These are phyloP conservation scores for Aotearoamyces nothofagi DNA, from an alignment of 2,329 filamentous ascomycete genomes.

Conservation along the genomic window DNA sequence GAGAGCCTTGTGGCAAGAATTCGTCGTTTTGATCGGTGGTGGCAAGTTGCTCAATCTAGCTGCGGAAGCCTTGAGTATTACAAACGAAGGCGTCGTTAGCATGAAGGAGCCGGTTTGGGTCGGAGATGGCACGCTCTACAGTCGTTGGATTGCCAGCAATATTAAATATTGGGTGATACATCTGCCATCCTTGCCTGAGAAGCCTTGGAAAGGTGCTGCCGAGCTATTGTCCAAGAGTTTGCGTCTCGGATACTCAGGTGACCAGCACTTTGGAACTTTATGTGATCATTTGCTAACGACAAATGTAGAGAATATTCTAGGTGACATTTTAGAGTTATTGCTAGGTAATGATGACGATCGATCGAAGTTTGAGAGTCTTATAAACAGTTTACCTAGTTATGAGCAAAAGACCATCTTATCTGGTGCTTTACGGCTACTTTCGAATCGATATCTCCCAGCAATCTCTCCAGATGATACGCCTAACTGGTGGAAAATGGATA, in stretches of 20 bases:
- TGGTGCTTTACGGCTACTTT: slow-evolving; percentile 13
- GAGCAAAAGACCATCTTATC: slow-evolving; percentile 17
- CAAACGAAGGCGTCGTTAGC: slow-evolving; percentile 16
- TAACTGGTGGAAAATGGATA: slow-evolving; percentile 18
- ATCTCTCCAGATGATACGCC: slow-evolving; percentile 13
- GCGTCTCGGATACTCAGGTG: slow-evolving; percentile 18
- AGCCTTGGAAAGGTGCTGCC: slow-evolving; percentile 12
- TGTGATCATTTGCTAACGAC: slow-evolving; percentile 4
- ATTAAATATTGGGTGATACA: slow-evolving; percentile 13
- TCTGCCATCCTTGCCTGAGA: slow-evolving; percentile 7
- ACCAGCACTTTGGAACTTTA: neutral
- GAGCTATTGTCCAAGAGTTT: slow-evolving; percentile 17
- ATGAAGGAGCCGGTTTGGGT: slow-evolving; percentile 16
- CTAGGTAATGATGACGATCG: slow-evolving; percentile 9
- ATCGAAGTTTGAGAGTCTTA: slow-evolving; percentile 11
- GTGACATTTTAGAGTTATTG: slow-evolving; percentile 12
- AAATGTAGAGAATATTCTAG: slow-evolving; percentile 12
- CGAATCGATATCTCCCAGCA: slow-evolving; percentile 12
- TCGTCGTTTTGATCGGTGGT: slow-evolving; percentile 39
- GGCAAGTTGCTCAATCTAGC: slow-evolving; percentile 41
- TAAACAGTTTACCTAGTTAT: slow-evolving; percentile 11
- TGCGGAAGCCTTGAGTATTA: slow-evolving; percentile 34
- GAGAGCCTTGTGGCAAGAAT: slow-evolving; percentile 46
- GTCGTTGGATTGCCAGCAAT: slow-evolving; percentile 17
- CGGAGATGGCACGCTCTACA: slow-evolving; percentile 15